Conservation (phyloP, 2,329 filamentous ascomycete species). For the Penicillium sp. region DNA sequence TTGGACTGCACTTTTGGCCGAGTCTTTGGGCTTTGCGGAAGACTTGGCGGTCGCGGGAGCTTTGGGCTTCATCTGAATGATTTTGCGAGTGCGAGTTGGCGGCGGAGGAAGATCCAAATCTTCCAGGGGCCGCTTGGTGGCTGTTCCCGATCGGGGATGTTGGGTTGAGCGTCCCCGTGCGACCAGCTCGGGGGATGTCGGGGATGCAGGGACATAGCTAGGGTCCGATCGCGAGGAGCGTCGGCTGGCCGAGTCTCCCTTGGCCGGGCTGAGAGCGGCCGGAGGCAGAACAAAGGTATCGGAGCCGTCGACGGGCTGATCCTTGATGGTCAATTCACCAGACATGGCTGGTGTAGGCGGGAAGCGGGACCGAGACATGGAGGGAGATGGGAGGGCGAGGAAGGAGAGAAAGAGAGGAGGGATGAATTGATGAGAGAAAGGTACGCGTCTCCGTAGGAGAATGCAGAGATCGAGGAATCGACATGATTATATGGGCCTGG, state of each 20-base stretch:
- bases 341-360: slow-evolving; percentile 43
- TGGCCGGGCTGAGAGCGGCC: slow-evolving; percentile 35
- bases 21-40: slow-evolving; percentile 35
- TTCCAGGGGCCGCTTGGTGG: slow-evolving; percentile 44
- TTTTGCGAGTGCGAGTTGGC: slow-evolving; percentile 88
- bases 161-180: slow-evolving; percentile 24
- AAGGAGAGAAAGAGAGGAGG: neutral
- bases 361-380: slow-evolving; percentile 39
- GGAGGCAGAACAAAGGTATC: slow-evolving; percentile 41
- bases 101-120: slow-evolving; percentile 83
- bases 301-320: slow-evolving; percentile 34
- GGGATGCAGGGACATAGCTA: slow-evolving; percentile 35
- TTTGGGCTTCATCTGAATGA: slow-evolving; percentile 94
- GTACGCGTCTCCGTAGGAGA: neutral
- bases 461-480: neutral
- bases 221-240: slow-evolving; percentile 34
- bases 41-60: slow-evolving; percentile 45
- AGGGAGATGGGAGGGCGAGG: neutral
- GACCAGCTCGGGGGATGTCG: slow-evolving; percentile 34
- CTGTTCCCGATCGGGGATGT: slow-evolving; percentile 33
- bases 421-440: slow-evolving; percentile 1
- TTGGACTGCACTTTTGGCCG: slow-evolving; percentile 18
- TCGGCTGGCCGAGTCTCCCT: slow-evolving; percentile 23
- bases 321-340: slow-evolving; percentile 40
- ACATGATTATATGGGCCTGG: slow-evolving; percentile 1